Evolutionary conservation across 2,329 filamentous ascomycete species (phyloP), one percentile per base, ranked within the genome.

Genomic region (Cercospora sp.): DNA sequence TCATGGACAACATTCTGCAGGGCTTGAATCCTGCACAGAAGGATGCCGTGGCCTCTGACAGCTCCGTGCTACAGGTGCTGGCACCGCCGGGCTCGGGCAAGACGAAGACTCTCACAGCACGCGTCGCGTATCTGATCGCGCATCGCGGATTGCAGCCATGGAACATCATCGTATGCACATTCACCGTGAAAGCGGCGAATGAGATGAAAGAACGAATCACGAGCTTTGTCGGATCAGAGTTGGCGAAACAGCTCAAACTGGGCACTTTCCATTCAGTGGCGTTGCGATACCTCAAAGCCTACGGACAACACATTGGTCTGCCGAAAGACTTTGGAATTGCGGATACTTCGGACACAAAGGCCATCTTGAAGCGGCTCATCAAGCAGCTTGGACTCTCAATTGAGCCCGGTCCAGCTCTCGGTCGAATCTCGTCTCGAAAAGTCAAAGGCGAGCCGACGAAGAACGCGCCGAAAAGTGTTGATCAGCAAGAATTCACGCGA

Each of bases 261-360:
- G 94, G 94, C 18, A 99, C 95, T 0, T 98, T 99, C 73, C 94
- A 99, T 81, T 96, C 93, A 59, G 93, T 99, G 72, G 89, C 94
- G 63, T 87, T 93, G 55, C 88, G 93, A 67, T 98, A 97, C 76
- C 83, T 99, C 16, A 87, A 90, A 48, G 86, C 87, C 28, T 98
- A 98, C 78, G 94, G 95, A 45, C 87, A 92, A 75, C 84, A 91
- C 68, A 95, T 98, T 75, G 93, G 91, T 12, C 82, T 99, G 58
- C 84, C 88, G 69, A 89, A 90, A 73, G 92, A 92, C 65, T 99
- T 98, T 80, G 91, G 90, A 26, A 97, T 99, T 76, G 93, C 93
- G 30, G 95, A 98, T 77, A 90, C 90, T 59, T 86, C 86, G 26
- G 95, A 98, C 80, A 92, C 88, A 65, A 85, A 89, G 67, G 89